Base-by-base conservation (phyloP, 495 filamentous ascomycete species). In the Trypethelium eluteriae region DNA sequence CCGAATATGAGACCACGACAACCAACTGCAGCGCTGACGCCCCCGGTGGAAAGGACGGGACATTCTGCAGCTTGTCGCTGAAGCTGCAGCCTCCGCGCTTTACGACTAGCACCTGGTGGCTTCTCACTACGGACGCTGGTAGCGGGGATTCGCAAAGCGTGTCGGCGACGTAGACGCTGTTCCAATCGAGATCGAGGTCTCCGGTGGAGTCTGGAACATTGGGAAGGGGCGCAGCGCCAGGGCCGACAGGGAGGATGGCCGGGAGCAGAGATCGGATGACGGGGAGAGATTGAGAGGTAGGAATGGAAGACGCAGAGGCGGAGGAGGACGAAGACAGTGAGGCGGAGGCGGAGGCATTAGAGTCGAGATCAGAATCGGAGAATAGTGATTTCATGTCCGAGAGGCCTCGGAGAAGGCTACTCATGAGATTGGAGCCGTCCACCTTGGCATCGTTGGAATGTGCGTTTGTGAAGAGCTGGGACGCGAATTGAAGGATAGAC, bases 61-160 rank as follows among this genome's bases (percentile, higher is more conserved):
- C 91, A 69, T 90, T 93, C 35, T 81, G 81, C 0, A 98, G 79
- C 72, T 98, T 98, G 39, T 89, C 80, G 6, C 82, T 84, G 76
- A 98, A 98, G 47, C 81, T 88, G 77, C 94, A 98, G 2, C 85
- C 87, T 25, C 94, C 94, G 32, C 94, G 88, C 39, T 85, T 87
- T 67, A 98, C 82, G 36, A 97, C 83, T 66, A 98, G 84, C 16
- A 97, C 80, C 68, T 96, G 86, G 75, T 95, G 82, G n/a, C 78
- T 79, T 14, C 84, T 84, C 0, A 84, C 81, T 2, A 87, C 80
- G 1, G 82, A 76, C 14, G 83, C 79, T 0, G 86, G 84, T 0
- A 96, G 80, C 18, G 81, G 82, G 16, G 79, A 76, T 49, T 83
- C 71, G 76, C 93, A 96, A 64, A 77, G 72, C 1, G 86, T 82